These are phyloP conservation scores for Dendrothele bispora DNA, from an alignment of 768 basidiomycete genomes.

Conservation along the genomic window DNA sequence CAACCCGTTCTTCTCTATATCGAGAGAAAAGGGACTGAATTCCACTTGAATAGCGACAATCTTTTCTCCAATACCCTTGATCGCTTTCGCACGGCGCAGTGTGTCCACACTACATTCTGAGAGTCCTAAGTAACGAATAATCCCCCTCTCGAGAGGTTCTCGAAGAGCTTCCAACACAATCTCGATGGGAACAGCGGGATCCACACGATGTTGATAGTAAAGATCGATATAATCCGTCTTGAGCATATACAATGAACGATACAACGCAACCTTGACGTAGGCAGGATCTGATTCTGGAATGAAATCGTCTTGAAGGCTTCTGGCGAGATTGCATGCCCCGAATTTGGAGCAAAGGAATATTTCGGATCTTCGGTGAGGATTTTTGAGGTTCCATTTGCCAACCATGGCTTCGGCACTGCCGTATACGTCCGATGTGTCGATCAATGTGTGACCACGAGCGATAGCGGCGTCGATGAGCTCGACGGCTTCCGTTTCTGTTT, in stretches of 20 bases:
- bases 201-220: constrained; percentile 27
- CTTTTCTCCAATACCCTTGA: constrained; percentile 23
- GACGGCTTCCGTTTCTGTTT: not conserved
- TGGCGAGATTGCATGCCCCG: constrained; percentile 14
- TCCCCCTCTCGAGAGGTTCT: constrained; percentile 25
- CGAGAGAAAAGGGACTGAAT: constrained; percentile 30
- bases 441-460: constrained; percentile 21
- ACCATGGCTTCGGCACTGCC: constrained; percentile 25
- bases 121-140: constrained; percentile 27
- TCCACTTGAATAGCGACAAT: constrained; percentile 36
- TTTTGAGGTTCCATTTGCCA: constrained; percentile 20
- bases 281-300: constrained; percentile 15
- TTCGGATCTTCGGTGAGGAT: constrained; percentile 5
- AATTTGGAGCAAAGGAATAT: constrained; percentile 45
- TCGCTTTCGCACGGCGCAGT: constrained; percentile 33
- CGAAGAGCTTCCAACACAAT: constrained; percentile 32
- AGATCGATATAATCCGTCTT: constrained; percentile 26
- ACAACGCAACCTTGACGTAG: constrained; percentile 25
- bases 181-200: constrained; percentile 10
- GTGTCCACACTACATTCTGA: constrained; percentile 31
- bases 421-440: constrained; percentile 26
- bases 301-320: not conserved
- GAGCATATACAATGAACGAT: constrained; percentile 22
- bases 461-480: constrained; percentile 23
- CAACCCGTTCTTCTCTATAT: constrained; percentile 28